Base-by-base conservation (phyloP, 495 filamentous ascomycete species). In the Zalerion maritima region DNA sequence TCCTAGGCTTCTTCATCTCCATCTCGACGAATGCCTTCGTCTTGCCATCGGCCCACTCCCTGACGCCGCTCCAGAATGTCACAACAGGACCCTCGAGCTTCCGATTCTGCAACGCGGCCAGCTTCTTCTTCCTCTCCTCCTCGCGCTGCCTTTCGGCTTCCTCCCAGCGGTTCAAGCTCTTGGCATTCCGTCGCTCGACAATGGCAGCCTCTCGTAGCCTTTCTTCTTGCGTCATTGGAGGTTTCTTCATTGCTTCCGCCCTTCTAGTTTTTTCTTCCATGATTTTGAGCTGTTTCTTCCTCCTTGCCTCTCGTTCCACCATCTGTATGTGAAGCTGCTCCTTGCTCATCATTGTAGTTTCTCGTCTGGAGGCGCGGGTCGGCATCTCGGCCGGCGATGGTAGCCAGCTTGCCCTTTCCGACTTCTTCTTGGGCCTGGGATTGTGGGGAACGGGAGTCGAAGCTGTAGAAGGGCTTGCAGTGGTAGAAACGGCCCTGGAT, bases 101-200 rank as follows among this genome's bases (percentile, higher is more conserved):
- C 18, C 83, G 71, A 46, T 81, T 87, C 41, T 91, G 76, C 28
- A 93, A 48, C 11, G 83, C 85, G 14, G 81, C 81, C 23, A 93
- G 69, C 51, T 78, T 87, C 14, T 71, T 74, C 46, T 69, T 62
- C 42, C 82, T 62, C 50, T 87, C 82, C 45, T 89, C 83, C 15
- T 81, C 76, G 35, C 86, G 71, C 42, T 71, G 68, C 56, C 80
- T 81, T 57, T 97, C 89, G 9, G 76, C 75, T 47, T 82, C 78
- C 53, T 96, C 87, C 87, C 89, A 97, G 21, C 78, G 68, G 42
- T 84, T 92, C 42, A 97, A 53, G 58, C 82, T 94, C 62, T 87
- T 92, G 28, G 76, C 68, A 43, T 94, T 97, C 35, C 69, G 58
- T 50, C 74, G 73, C 50, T 94, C 87, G 17, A 85, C 71, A 40